Evolutionary conservation across 2,329 filamentous ascomycete genomes (phyloP).

Genomic region (Fusarium sp.): DNA sequence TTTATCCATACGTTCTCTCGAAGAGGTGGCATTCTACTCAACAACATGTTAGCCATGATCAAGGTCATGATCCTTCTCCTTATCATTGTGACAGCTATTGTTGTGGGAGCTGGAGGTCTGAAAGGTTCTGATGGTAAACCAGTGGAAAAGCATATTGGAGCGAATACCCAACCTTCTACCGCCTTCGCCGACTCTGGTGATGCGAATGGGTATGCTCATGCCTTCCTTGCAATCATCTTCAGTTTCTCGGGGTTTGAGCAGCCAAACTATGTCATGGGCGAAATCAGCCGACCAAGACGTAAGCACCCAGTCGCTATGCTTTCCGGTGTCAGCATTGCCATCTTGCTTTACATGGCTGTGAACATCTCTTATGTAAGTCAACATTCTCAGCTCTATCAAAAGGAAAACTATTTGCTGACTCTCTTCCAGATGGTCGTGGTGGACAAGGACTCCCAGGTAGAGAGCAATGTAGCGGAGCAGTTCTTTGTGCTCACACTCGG

Average conservation of each 20-base stretch:
- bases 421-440: constrained; percentile 53
- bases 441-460: constrained; percentile 11
- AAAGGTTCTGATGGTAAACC: constrained; percentile 11
- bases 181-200: constrained; percentile 43
- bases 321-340: constrained; percentile 46
- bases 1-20: constrained; percentile 61
- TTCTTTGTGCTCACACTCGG: constrained; percentile 52
- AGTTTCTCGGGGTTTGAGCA: constrained; percentile 53
- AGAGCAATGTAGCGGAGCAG: constrained; percentile 43
- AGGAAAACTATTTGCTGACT: background rate
- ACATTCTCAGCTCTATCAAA: fast-evolving
- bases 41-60: constrained; percentile 61
- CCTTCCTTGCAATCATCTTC: constrained; percentile 59
- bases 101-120: constrained; percentile 47
- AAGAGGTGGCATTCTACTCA: constrained; percentile 61
- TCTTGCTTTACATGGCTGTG: constrained; percentile 51
- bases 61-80: constrained; percentile 61
- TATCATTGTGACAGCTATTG: constrained; percentile 52
- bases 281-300: constrained; percentile 48
- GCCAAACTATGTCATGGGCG: constrained; percentile 53
- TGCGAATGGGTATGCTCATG: constrained; percentile 50
- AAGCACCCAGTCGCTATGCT: constrained; percentile 50
- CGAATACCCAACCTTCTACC: constrained; percentile 43
- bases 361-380: constrained; percentile 52
- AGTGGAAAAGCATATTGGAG: constrained; percentile 40